phyloP scores from a whole-genome alignment of 2,329 filamentous ascomycete genomes.

The Ambrosiella cleistominuta region DNA sequence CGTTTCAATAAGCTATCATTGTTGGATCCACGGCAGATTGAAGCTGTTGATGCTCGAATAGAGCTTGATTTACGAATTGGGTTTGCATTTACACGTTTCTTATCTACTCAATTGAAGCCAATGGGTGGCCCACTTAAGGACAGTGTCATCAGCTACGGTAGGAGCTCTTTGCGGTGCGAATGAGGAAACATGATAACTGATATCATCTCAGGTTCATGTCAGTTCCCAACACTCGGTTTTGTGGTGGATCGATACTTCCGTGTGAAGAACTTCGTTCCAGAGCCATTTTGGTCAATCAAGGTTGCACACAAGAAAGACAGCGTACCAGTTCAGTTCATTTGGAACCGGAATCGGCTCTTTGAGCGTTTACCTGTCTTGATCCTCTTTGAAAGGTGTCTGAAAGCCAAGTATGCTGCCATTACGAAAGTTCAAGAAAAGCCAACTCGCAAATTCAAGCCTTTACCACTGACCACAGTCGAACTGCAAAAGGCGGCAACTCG shows the following conservation, averaged over 20 bases:
- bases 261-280: constrained; percentile 83
- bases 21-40: constrained; percentile 70
- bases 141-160: constrained; percentile 66
- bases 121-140: constrained; percentile 51
- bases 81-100: constrained; percentile 76
- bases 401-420: constrained; percentile 59
- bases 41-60: constrained; percentile 74
- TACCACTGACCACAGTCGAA: constrained; percentile 89
- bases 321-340: constrained; percentile 68
- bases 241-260: constrained; percentile 92
- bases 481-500: constrained; percentile 87
- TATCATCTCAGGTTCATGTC: constrained; percentile 52
- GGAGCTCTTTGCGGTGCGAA: constrained; percentile 12
- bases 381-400: constrained; percentile 70
- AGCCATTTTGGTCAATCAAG: constrained; percentile 84
- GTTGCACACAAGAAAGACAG: constrained; percentile 60
- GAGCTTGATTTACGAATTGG: constrained; percentile 88
- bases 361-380: constrained; percentile 67
- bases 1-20: constrained; percentile 43
- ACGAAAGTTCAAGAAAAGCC: constrained; percentile 78
- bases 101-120: constrained; percentile 59
- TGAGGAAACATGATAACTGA: neutral
- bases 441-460: constrained; percentile 81
- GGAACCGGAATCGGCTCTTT: constrained; percentile 69
- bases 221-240: constrained; percentile 92